Evolutionary conservation across 2,329 filamentous ascomycete species (phyloP).

Genomic region (Sclerotinia borealis): DNA sequence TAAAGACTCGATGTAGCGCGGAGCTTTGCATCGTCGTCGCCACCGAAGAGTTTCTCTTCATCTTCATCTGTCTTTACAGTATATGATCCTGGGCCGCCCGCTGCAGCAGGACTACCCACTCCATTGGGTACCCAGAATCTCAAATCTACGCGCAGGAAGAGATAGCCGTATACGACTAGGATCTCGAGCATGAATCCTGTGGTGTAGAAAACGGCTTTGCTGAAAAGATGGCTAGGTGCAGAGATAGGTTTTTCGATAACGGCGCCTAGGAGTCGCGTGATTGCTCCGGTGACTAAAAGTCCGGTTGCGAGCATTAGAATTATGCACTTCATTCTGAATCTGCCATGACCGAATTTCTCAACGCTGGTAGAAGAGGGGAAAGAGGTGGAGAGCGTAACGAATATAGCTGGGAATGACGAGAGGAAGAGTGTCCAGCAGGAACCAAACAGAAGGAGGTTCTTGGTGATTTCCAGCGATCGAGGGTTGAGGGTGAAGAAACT

Average conservation of each 20-base stretch:
- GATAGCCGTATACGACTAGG: conserved; percentile 60
- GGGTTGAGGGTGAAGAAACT: conserved; percentile 58
- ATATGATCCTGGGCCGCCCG: too few species aligned
- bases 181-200: conserved; percentile 74
- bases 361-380: conserved; percentile 37
- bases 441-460: conserved; percentile 16
- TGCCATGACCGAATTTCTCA: conserved; percentile 60
- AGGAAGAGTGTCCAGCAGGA: conserved; percentile 22
- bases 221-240: conserved; percentile 35
- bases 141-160: conserved; percentile 61
- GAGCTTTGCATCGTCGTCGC: too few species aligned
- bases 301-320: conserved; percentile 53
- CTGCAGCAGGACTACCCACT: conserved; percentile 50
- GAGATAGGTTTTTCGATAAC: conserved; percentile 8
- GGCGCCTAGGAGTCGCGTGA: conserved; percentile 53
- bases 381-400: conserved; percentile 53
- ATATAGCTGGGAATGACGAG: conserved; percentile 55
- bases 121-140: conserved; percentile 71
- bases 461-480: conserved; percentile 40
- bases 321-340: conserved; percentile 56
- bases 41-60: too few species aligned
- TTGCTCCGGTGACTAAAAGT: conserved; percentile 60
- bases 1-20: too few species aligned
- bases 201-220: conserved; percentile 67
- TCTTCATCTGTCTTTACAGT: too few species aligned